Percentiles rank a stretch among this genome's conserved stretches.
These are phyloP conservation scores for Rhododendron vialii DNA, from an alignment of 148 eudicot genomes.

Conservation along the genomic window DNA sequence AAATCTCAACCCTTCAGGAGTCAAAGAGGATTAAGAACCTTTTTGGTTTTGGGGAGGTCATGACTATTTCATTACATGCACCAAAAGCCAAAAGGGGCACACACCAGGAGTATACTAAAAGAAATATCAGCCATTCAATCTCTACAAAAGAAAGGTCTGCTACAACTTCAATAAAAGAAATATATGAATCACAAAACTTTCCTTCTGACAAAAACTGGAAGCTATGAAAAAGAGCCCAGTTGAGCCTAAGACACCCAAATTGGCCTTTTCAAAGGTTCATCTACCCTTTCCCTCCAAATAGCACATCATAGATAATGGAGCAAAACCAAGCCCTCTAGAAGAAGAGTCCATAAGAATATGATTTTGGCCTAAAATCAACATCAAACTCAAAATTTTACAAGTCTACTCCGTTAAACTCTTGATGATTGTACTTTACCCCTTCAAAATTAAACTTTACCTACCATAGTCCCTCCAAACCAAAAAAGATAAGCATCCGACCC, in stretches of 20 bases:
- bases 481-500: not conserved
- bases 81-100: not conserved
- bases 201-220: not conserved
- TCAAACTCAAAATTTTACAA: not conserved
- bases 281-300: not conserved
- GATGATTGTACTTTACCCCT: not conserved
- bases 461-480: not conserved
- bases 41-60: not conserved
- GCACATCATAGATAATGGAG: not conserved
- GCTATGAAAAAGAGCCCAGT: not conserved
- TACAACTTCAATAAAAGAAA: not conserved
- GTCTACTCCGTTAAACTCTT: not conserved
- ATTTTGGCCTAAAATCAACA: not conserved
- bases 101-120: not conserved
- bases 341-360: not conserved
- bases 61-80: not conserved
- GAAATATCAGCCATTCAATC: not conserved
- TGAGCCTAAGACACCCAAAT: not conserved
- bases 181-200: not conserved
- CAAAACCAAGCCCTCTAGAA: not conserved
- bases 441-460: not conserved
- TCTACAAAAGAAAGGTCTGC: not conserved
- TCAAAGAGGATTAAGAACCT: not conserved
- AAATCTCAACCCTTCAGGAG: not conserved
- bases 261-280: not conserved